Percentiles rank a stretch among this genome's conserved stretches.
phyloP scores from a whole-genome alignment of 1,284 basidiomycete genomes.

The Ceratobasidium sp. region DNA sequence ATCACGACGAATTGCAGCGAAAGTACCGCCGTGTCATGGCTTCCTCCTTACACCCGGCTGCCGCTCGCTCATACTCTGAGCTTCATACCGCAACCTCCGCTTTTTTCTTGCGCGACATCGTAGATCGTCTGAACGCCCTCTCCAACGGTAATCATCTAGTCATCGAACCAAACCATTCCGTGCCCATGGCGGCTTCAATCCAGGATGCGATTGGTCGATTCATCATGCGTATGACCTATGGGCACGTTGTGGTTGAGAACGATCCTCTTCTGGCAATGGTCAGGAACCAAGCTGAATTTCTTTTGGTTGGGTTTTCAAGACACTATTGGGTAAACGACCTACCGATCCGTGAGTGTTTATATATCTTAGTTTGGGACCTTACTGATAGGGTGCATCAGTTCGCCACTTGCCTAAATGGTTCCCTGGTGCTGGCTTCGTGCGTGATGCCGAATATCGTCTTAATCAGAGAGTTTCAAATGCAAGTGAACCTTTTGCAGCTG shows the following conservation, averaged over 20 bases:
- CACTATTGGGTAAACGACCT: conserved; percentile 37
- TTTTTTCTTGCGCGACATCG: conserved; percentile 1
- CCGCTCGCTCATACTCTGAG: conserved; percentile 24
- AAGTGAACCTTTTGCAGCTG: conserved; percentile 8
- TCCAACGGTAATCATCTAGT: no score
- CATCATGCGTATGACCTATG: conserved; percentile 36
- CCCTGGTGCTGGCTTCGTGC: conserved; percentile 17
- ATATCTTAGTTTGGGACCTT: neutral
- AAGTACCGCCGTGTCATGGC: conserved; percentile 37
- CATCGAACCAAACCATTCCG: neutral
- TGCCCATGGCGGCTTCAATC: neutral
- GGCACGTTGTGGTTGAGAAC: conserved; percentile 5
- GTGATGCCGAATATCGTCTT: neutral
- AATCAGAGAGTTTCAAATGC: neutral
- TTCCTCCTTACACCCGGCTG: conserved; percentile 23
- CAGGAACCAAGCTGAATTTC: neutral
- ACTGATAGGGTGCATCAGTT: neutral
- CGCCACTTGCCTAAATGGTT: conserved; percentile 27
- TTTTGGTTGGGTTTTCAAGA: neutral
- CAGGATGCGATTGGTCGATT: conserved; percentile 20
- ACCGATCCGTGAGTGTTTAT: conserved; percentile 26
- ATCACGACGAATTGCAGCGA: conserved; percentile 29
- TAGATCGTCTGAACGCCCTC: neutral
- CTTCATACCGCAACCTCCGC: conserved; percentile 4
- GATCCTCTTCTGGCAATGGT: neutral